Percentiles rank a stretch among this genome's conserved stretches.
Conservation (phyloP, 345 rosid genomes). For the Acer campestre region DNA sequence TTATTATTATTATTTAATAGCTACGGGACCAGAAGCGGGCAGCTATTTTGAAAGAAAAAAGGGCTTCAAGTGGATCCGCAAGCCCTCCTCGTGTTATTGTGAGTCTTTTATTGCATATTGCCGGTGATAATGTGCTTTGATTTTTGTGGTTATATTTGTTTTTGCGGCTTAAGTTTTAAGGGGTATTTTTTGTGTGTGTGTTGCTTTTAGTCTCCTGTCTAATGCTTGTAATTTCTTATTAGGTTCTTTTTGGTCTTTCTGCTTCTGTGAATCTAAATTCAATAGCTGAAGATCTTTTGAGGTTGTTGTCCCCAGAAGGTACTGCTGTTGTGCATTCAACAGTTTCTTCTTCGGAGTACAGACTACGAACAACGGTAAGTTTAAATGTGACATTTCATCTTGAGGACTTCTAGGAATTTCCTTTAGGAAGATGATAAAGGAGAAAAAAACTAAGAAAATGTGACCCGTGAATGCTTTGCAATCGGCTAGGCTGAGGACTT, state of each 20-base stretch:
- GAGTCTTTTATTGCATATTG: constrained; percentile 31
- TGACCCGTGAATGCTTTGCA: background rate
- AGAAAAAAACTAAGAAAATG: background rate
- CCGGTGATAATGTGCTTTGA: background rate
- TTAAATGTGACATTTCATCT: background rate
- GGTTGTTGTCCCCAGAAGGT: constrained; percentile 45
- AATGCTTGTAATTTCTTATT: constrained; percentile 4
- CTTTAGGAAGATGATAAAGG: background rate
- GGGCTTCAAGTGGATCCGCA: constrained; percentile 57
- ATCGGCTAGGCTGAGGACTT: background rate
- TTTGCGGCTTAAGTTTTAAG: background rate
- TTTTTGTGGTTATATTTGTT: background rate
- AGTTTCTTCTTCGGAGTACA: constrained; percentile 69
- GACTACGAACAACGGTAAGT: constrained; percentile 71
- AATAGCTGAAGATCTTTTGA: constrained; percentile 58
- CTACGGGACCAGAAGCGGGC: constrained; percentile 82
- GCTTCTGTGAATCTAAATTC: constrained; percentile 59
- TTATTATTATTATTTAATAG: constrained; percentile 30
- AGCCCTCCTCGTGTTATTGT: constrained; percentile 83
- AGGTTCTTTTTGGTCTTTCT: constrained; percentile 90
- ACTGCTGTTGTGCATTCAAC: constrained; percentile 46
- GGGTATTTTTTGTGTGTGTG: background rate
- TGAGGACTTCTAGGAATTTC: background rate
- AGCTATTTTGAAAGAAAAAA: constrained; percentile 74
- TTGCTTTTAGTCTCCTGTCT: background rate